These are phyloP conservation scores for Penicillium capsulatum DNA, from an alignment of 2,329 filamentous ascomycete species.

Conservation along the genomic window DNA sequence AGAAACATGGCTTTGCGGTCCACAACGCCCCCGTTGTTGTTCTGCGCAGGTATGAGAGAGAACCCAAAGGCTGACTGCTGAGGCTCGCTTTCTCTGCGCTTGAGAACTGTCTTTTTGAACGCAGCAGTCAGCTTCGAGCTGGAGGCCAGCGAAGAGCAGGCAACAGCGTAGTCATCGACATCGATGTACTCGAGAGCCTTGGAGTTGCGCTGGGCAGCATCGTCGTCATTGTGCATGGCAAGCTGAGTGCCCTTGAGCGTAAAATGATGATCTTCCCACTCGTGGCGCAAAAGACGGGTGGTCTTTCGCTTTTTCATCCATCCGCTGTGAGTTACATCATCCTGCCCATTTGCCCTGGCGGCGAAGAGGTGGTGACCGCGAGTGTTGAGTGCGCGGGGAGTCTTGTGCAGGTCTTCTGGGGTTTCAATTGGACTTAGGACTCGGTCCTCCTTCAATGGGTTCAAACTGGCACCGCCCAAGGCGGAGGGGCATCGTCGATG, in stretches of 20 bases:
- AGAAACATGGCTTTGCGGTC: slow-evolving; percentile 38
- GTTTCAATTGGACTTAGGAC: slow-evolving; percentile 3
- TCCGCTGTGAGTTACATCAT: slow-evolving; percentile 65
- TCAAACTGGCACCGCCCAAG: too few relatives aligned
- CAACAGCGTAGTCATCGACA: slow-evolving; percentile 20
- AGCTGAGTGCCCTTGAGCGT: slow-evolving; percentile 71
- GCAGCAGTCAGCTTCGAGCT: slow-evolving; percentile 79
- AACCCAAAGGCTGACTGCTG: slow-evolving; percentile 39
- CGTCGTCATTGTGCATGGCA: slow-evolving; percentile 29
- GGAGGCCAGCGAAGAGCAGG: slow-evolving; percentile 69
- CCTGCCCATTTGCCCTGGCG: slow-evolving; percentile 20
- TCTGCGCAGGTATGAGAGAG: slow-evolving; percentile 42
- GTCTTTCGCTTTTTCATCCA: slow-evolving; percentile 91
- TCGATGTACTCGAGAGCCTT: slow-evolving; percentile 30
- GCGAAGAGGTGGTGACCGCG: too few relatives aligned
- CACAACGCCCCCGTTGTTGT: slow-evolving; percentile 45
- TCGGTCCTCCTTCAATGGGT: not conserved
- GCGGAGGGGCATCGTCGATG: slow-evolving; percentile 27
- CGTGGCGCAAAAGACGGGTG: slow-evolving; percentile 79
- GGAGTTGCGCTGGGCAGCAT: slow-evolving; percentile 17
- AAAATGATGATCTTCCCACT: slow-evolving; percentile 89
- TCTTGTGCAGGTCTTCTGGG: slow-evolving; percentile 2
- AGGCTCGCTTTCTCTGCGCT: slow-evolving; percentile 68
- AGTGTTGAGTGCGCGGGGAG: slow-evolving; percentile 1
- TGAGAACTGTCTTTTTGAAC: slow-evolving; percentile 59